phyloP scores from a whole-genome alignment of 306 rosid genomes.

The Quillaja saponaria region DNA sequence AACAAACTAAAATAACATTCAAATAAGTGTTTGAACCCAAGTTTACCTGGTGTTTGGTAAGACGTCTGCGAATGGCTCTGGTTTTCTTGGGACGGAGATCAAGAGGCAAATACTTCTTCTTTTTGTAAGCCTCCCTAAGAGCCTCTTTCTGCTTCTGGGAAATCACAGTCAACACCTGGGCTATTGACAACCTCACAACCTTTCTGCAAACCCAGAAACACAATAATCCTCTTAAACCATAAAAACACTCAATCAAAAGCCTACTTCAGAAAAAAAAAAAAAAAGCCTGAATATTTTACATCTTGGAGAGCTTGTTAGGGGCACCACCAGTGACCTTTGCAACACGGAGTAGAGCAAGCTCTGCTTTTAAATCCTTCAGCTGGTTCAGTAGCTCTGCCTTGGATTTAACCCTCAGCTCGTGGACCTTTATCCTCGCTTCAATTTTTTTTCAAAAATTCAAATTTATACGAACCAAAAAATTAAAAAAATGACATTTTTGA shows the following conservation, averaged over 20 bases:
- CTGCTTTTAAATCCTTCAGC: slow-evolving; percentile 89
- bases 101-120: slow-evolving; percentile 76
- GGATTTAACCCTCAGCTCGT: slow-evolving; percentile 75
- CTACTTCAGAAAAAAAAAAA: not conserved
- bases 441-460: not conserved
- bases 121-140: slow-evolving; percentile 78
- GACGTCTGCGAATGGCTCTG: slow-evolving; percentile 88
- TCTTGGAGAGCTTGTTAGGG: slow-evolving; percentile 95
- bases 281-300: slow-evolving; percentile 33
- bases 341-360: slow-evolving; percentile 82
- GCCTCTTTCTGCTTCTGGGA: slow-evolving; percentile 91
- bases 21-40: not conserved
- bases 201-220: slow-evolving; percentile 45
- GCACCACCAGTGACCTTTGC: slow-evolving; percentile 97
- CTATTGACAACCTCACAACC: slow-evolving; percentile 84
- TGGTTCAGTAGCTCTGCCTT: slow-evolving; percentile 68
- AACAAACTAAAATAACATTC: not conserved
- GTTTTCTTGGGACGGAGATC: slow-evolving; percentile 96
- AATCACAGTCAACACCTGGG: slow-evolving; percentile 87
- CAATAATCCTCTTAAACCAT: not conserved
- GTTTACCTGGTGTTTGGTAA: slow-evolving; percentile 84
- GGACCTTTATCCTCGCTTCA: slow-evolving; percentile 89
- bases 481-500: too few relatives aligned
- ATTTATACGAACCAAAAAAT: not conserved
- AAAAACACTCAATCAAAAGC: too few relatives aligned